A percentile compares a stretch with the other conserved stretches of the same genome.
These are phyloP conservation scores for Leccinum pellstonianum DNA, from an alignment of 768 basidiomycete genomes.

Conservation along the genomic window DNA sequence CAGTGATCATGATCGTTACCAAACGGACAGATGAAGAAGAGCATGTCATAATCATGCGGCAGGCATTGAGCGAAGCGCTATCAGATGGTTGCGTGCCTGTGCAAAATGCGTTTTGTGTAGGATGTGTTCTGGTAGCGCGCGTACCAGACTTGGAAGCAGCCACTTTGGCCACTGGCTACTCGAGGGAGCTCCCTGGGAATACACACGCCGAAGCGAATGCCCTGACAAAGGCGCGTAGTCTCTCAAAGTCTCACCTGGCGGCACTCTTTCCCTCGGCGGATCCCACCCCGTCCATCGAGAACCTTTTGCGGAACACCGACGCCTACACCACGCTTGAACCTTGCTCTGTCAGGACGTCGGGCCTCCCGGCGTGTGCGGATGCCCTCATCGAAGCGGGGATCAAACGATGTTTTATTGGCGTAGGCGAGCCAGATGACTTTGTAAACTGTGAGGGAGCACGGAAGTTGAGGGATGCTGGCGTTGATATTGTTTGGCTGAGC, in stretches of 20 bases:
- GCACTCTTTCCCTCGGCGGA: conserved; percentile 40
- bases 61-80: conserved; percentile 67
- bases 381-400: conserved; percentile 73
- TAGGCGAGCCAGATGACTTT: conserved; percentile 90
- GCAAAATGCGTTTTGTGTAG: conserved; percentile 87
- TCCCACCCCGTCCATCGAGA: conserved; percentile 35
- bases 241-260: conserved; percentile 45
- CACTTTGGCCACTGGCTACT: conserved; percentile 78
- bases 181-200: conserved; percentile 88
- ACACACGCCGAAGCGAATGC: conserved; percentile 98
- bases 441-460: conserved; percentile 88
- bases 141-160: conserved; percentile 44
- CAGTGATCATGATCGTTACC: conserved; percentile 2
- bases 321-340: conserved; percentile 97
- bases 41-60: conserved; percentile 48
- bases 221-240: conserved; percentile 61
- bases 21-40: conserved; percentile 13
- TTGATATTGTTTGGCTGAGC: conserved; percentile 72
- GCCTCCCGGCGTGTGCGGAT: conserved; percentile 81
- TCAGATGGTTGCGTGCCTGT: conserved; percentile 59
- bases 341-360: conserved; percentile 87
- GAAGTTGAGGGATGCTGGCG: conserved; percentile 65
- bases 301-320: conserved; percentile 58
- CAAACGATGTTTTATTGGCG: conserved; percentile 81
- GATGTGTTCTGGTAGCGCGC: conserved; percentile 66